These are phyloP conservation scores for Termitomyces sp. DNA, from an alignment of 768 basidiomycete species.

Conservation along the genomic window DNA sequence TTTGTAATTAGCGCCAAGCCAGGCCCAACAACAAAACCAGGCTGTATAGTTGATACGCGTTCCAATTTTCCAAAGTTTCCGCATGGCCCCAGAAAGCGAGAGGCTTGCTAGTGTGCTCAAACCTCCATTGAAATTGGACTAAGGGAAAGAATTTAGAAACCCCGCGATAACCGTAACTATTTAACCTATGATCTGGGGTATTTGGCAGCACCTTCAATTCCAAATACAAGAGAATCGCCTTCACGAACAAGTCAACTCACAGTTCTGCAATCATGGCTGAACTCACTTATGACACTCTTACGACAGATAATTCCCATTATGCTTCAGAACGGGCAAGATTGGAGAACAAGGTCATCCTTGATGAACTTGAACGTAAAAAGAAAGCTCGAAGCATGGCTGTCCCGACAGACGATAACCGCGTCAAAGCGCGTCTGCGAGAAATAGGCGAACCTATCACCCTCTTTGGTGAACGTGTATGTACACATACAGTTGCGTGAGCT, in stretches of 20 bases:
- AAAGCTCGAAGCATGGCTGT: slow-evolving; percentile 90
- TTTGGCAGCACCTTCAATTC: background rate
- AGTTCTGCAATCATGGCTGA: slow-evolving; percentile 53
- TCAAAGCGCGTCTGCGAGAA: slow-evolving; percentile 84
- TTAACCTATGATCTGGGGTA: background rate
- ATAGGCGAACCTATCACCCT: slow-evolving; percentile 96
- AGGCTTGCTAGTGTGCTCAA: too few relatives aligned
- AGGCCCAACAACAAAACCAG: too few relatives aligned
- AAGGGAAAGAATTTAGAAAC: background rate
- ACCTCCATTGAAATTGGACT: too few relatives aligned
- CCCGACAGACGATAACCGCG: slow-evolving; percentile 94
- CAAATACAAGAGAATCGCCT: background rate
- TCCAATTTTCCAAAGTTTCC: too few relatives aligned
- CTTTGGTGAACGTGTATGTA: slow-evolving; percentile 94
- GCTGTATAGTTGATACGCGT: too few relatives aligned
- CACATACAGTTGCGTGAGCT: background rate
- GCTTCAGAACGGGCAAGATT: slow-evolving; percentile 71
- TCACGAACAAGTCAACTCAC: background rate
- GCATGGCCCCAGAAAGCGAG: too few relatives aligned
- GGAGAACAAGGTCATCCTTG: slow-evolving; percentile 85
- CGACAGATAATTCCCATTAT: slow-evolving; percentile 75
- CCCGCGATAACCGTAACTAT: slow-evolving; percentile 1
- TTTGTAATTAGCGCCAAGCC: too few relatives aligned
- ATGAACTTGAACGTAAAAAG: slow-evolving; percentile 98
- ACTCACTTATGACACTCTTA: slow-evolving; percentile 69